Evolutionary conservation across 1,139 yeast species (phyloP), one percentile per base, ranked within the genome.

Genomic region (Groenewaldozyma auringiensis): DNA sequence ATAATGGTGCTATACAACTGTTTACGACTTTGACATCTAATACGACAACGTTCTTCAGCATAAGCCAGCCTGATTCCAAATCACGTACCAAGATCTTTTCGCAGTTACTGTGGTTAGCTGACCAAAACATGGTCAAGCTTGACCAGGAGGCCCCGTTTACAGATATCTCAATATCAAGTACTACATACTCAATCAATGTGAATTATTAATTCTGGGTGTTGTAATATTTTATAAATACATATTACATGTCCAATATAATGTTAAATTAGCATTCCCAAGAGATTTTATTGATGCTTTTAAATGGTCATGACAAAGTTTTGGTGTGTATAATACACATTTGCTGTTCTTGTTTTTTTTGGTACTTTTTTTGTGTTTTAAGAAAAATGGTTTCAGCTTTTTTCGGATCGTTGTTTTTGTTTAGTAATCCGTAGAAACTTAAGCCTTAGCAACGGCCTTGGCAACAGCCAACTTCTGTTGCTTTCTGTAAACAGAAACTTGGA

Each of bases 401-500:
- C n/a, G n/a, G n/a, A n/a, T n/a, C n/a, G n/a, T n/a, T n/a, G n/a
- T n/a, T n/a, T n/a, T n/a, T n/a, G n/a, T n/a, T n/a, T n/a, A n/a
- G n/a, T n/a, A n/a, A n/a, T n/a, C n/a, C n/a, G n/a, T n/a, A n/a
- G n/a, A n/a, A n/a, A n/a, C n/a, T 77, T 81, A 83, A 75, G 94
- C 94, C 80, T 84, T 85, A 66, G 94, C 92, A 63, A 78, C 75
- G 68, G 85, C 86, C 76, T 87, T 89, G 79, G 84, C 85, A 68
- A 89, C 89, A 74, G 92, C 88, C 70, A 72, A 82, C 78, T 92
- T 84, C 77, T 87, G 87, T 81, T 89, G 96, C 82, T 88, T 92
- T 85, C 85, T 89, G 73, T 87, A 83, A 64, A 87, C 94, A 72
- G 85, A 71, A 65, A 89, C 98, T 81, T 92, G 96, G 96, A 92